These are phyloP conservation scores for Populus simonii DNA, from an alignment of 345 rosid species.

Conservation along the genomic window DNA sequence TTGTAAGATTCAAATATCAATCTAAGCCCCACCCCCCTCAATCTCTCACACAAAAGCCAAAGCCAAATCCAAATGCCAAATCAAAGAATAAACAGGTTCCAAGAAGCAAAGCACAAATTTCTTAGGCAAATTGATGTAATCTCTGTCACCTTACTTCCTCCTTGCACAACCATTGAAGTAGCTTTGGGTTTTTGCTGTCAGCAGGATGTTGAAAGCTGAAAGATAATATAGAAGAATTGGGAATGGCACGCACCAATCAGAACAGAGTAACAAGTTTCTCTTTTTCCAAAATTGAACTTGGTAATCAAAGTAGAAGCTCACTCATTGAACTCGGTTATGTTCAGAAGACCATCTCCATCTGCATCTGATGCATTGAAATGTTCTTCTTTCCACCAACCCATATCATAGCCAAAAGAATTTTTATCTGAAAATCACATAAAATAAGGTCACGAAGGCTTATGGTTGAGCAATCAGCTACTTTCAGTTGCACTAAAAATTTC, in stretches of 20 bases:
- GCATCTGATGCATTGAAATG: slow-evolving; percentile 97
- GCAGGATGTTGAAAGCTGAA: slow-evolving; percentile 95
- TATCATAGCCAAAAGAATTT: slow-evolving; percentile 64
- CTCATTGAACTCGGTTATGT: slow-evolving; percentile 94
- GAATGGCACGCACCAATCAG: slow-evolving; percentile 1
- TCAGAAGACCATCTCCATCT: slow-evolving; percentile 82
- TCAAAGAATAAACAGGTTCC: neutral
- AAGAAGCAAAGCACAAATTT: neutral
- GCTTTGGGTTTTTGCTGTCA: slow-evolving; percentile 76
- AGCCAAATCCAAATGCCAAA: neutral
- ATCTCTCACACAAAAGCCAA: neutral
- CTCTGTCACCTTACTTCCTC: slow-evolving; percentile 85
- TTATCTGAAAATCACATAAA: slow-evolving; percentile 45
- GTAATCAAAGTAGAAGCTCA: slow-evolving; percentile 36
- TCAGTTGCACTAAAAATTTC: neutral
- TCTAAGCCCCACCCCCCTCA: neutral
- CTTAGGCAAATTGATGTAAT: slow-evolving; percentile 1
- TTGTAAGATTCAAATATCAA: neutral
- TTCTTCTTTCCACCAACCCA: slow-evolving; percentile 99
- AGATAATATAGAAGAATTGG: slow-evolving; percentile 15
- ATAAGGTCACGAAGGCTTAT: neutral
- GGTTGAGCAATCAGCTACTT: neutral
- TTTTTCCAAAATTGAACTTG: neutral
- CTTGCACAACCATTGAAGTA: slow-evolving; percentile 79
- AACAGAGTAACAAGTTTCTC: neutral